Conservation (phyloP, 345 rosid species). For the Boechera stricta region DNA sequence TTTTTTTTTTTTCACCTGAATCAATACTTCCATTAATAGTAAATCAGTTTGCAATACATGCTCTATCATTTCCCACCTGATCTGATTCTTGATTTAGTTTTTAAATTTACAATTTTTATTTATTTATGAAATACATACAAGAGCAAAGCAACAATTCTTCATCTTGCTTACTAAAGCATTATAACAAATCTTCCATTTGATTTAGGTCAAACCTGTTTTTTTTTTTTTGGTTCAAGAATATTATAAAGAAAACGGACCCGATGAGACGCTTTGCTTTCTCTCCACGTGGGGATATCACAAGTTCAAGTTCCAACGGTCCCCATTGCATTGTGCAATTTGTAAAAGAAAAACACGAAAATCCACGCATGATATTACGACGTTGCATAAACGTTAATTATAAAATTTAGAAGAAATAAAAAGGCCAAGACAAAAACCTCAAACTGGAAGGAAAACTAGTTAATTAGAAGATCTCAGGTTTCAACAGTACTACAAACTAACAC, state of each 20-base stretch:
- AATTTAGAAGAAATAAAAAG: neutral
- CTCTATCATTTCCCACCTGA: neutral
- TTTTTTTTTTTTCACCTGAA: neutral
- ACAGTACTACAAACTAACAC: conserved; percentile 4
- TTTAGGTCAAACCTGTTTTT: neutral
- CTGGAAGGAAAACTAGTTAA: conserved; percentile 5
- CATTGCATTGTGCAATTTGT: neutral
- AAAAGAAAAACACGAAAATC: neutral
- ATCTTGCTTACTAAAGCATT: too few species aligned
- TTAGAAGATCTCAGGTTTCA: conserved; percentile 23
- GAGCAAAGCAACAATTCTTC: too few species aligned
- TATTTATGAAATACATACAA: too few species aligned
- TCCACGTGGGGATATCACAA: conserved; percentile 27
- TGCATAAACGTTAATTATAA: conserved; percentile 6
- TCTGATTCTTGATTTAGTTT: neutral
- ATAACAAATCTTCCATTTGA: too few species aligned
- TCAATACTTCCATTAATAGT: too few species aligned
- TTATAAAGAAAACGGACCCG: neutral
- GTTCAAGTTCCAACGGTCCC: conserved; percentile 33
- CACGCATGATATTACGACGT: neutral
- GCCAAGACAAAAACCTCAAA: neutral
- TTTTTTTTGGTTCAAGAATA: neutral
- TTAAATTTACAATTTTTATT: too few species aligned
- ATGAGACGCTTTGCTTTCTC: neutral
- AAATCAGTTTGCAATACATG: too few species aligned